Evolutionary conservation across 2,329 filamentous ascomycete species (phyloP).

Genomic region (Rutstroemia sp.): DNA sequence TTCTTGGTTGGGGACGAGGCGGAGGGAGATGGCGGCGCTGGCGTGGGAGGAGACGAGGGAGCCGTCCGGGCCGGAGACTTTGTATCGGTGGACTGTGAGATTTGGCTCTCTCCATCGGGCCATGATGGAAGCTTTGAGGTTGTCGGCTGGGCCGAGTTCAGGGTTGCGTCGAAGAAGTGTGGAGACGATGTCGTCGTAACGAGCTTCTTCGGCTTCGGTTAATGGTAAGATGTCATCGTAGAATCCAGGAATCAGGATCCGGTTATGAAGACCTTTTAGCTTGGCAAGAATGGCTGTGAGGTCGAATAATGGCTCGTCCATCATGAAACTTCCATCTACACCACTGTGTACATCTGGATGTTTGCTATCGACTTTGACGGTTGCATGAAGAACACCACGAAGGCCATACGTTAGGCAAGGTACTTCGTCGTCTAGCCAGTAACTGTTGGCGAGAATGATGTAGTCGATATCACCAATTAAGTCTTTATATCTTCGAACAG

Average conservation of each 20-base stretch:
- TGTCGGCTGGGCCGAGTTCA: constrained; percentile 48
- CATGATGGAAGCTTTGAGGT: constrained; percentile 81
- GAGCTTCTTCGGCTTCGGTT: constrained; percentile 65
- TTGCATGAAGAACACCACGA: constrained; percentile 88
- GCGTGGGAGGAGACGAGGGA: constrained; percentile 88
- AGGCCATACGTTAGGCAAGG: constrained; percentile 94
- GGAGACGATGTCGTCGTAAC: constrained; percentile 78
- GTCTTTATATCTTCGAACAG: constrained; percentile 70
- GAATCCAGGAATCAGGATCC: constrained; percentile 79
- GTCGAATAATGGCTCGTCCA: constrained; percentile 89
- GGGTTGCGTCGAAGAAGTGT: constrained; percentile 69
- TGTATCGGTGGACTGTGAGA: constrained; percentile 86
- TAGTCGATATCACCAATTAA: constrained; percentile 89
- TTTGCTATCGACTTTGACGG: constrained; percentile 76
- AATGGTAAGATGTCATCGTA: constrained; percentile 77
- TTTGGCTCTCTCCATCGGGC: constrained; percentile 93
- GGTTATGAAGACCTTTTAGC: constrained; percentile 73
- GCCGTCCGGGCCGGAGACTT: constrained; percentile 85
- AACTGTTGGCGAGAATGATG: constrained; percentile 92
- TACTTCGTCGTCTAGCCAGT: constrained; percentile 95
- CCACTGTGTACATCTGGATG: constrained; percentile 90
- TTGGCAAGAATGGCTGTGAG: constrained; percentile 75
- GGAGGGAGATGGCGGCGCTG: constrained; percentile 80
- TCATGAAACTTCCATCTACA: constrained; percentile 86
- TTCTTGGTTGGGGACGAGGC: constrained; percentile 89